These are phyloP conservation scores for Penicillium sp. DNA, from an alignment of 2,329 filamentous ascomycete species.

Conservation along the genomic window DNA sequence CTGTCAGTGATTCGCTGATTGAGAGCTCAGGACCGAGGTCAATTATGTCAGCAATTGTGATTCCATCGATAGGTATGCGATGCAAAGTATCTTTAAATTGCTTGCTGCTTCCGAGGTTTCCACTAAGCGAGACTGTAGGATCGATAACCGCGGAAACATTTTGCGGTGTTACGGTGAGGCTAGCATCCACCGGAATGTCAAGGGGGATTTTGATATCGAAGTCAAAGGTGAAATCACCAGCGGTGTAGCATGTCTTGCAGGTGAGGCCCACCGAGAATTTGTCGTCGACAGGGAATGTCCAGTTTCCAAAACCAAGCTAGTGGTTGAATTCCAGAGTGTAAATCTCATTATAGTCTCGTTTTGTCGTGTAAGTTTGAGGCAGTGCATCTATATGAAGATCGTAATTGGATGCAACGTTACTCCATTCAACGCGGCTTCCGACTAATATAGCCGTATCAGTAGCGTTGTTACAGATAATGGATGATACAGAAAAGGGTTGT, in stretches of 20 bases:
- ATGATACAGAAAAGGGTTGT: conserved; percentile 19
- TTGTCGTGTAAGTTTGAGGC: background rate
- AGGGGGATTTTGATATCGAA: conserved; percentile 17
- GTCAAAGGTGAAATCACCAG: conserved; percentile 20
- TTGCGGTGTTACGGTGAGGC: conserved; percentile 16
- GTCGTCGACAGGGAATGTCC: conserved; percentile 13
- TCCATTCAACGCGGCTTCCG: conserved; percentile 19
- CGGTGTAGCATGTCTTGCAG: conserved; percentile 19
- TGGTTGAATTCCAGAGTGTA: conserved; percentile 18
- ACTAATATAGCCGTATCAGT: conserved; percentile 16
- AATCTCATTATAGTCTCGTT: background rate
- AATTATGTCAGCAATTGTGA: conserved; percentile 18
- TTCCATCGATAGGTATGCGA: conserved; percentile 20
- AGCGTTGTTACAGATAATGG: conserved; percentile 17
- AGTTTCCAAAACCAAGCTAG: conserved; percentile 15
- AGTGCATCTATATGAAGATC: conserved; percentile 16
- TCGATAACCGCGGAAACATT: conserved; percentile 17
- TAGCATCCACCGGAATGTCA: conserved; percentile 15
- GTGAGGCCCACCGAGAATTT: conserved; percentile 13
- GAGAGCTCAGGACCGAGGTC: conserved; percentile 19
- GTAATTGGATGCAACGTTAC: conserved; percentile 17
- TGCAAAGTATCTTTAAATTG: conserved; percentile 17
- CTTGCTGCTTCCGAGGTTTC: conserved; percentile 16
- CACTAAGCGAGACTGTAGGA: conserved; percentile 18
- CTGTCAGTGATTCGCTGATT: conserved; percentile 17